phyloP scores from a whole-genome alignment of 1,284 basidiomycete species.

The Ustilago loliicola region DNA sequence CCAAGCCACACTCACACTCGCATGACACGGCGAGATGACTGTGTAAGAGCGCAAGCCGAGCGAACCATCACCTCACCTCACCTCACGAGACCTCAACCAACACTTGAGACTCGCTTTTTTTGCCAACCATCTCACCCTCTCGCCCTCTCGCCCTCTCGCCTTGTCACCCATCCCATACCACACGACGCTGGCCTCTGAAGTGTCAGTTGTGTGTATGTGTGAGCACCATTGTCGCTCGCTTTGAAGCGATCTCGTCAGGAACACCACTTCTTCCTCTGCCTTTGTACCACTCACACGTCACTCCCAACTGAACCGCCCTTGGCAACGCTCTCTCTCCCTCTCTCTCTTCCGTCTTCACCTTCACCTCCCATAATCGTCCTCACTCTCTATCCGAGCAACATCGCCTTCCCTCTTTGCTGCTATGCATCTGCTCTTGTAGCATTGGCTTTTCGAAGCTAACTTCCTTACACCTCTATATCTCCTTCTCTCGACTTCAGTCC shows the following conservation, averaged over 20 bases:
- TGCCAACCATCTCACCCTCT: not conserved
- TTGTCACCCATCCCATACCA: not conserved
- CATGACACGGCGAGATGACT: constrained; percentile 1
- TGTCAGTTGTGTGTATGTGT: not conserved
- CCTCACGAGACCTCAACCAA: not conserved
- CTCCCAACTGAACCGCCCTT: not conserved
- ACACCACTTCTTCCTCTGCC: constrained; percentile 7
- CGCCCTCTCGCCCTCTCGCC: not conserved
- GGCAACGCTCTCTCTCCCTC: not conserved
- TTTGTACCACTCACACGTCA: constrained; percentile 8
- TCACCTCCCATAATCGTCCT: not conserved
- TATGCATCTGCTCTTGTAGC: constrained; percentile 40
- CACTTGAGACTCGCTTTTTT: not conserved
- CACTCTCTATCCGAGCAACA: constrained; percentile 6
- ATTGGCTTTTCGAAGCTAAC: constrained; percentile 32
- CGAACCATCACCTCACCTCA: not conserved
- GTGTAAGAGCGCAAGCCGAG: constrained; percentile 15
- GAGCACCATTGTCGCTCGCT: constrained; percentile 6
- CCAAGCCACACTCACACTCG: constrained; percentile 14
- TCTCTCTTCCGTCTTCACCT: not conserved
- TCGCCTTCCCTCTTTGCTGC: constrained; percentile 13
- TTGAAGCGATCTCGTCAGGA: constrained; percentile 11
- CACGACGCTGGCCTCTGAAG: not conserved
- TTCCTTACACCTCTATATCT: constrained; percentile 5
- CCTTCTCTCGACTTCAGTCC: not conserved